Percentiles rank a stretch among this genome's conserved stretches.
phyloP scores from a whole-genome alignment of 2,329 filamentous ascomycete genomes.

The Aspergillus awamori region DNA sequence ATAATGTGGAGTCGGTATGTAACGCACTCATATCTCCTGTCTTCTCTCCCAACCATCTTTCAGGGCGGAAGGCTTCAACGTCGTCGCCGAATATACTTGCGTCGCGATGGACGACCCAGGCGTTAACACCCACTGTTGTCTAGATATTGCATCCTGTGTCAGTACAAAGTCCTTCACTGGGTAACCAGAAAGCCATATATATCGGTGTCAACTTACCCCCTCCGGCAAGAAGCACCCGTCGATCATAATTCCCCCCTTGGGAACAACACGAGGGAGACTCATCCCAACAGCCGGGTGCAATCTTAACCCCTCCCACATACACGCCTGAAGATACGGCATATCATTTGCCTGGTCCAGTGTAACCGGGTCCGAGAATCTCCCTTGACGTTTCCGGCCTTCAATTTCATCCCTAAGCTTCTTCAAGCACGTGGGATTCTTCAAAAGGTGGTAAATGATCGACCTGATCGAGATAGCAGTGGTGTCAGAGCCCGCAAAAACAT shows the following conservation, averaged over 20 bases:
- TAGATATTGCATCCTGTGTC: neutral
- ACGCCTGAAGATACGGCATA: slow-evolving; percentile 34
- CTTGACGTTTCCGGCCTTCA: slow-evolving; percentile 4
- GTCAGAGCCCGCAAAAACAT: slow-evolving; percentile 39
- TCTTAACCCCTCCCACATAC: slow-evolving; percentile 39
- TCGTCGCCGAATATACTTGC: slow-evolving; percentile 36
- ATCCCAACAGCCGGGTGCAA: slow-evolving; percentile 34
- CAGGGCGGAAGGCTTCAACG: slow-evolving; percentile 35
- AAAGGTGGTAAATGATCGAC: slow-evolving; percentile 37
- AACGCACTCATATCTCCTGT: neutral
- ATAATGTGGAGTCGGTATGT: no score
- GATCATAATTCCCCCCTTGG: slow-evolving; percentile 31
- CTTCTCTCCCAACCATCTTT: slow-evolving; percentile 33
- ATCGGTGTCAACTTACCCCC: slow-evolving; percentile 20
- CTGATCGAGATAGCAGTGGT: slow-evolving; percentile 37
- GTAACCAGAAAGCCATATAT: no score
- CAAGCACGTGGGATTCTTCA: slow-evolving; percentile 20
- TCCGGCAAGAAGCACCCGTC: slow-evolving; percentile 25
- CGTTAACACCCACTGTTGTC: slow-evolving; percentile 34
- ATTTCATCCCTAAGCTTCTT: slow-evolving; percentile 9
- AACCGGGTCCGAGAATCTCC: slow-evolving; percentile 11
- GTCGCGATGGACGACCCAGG: slow-evolving; percentile 38
- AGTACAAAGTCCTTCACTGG: no score
- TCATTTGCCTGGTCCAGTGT: slow-evolving; percentile 27
- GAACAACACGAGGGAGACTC: slow-evolving; percentile 28